Evolutionary conservation across 2,329 filamentous ascomycete species (phyloP).

Genomic region (Thielaviopsis punctulata): DNA sequence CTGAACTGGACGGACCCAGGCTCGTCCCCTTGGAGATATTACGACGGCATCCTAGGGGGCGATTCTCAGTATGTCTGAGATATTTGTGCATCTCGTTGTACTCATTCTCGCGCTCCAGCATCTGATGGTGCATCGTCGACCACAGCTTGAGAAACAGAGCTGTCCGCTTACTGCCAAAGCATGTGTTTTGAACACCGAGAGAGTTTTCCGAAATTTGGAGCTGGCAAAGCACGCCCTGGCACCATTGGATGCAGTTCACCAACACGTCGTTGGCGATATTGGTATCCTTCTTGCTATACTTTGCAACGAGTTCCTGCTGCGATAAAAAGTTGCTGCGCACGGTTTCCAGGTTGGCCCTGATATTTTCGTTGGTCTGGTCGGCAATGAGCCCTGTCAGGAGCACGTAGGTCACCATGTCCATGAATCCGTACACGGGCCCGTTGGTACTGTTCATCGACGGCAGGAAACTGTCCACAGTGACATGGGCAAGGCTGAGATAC

Average conservation of each 20-base stretch:
- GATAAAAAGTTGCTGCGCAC: background rate
- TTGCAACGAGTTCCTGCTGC: background rate
- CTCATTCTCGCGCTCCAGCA: background rate
- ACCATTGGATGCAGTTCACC: background rate
- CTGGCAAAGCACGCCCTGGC: no score
- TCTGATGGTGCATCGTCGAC: background rate
- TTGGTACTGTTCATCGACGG: background rate
- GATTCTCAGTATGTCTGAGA: no score
- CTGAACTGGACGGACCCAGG: no score
- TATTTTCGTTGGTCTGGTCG: background rate
- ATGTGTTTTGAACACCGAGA: background rate
- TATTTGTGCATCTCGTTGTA: background rate
- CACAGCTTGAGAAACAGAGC: background rate
- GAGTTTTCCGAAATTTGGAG: no score
- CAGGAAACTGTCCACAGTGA: background rate
- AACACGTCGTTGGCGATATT: background rate
- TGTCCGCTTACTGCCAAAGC: background rate
- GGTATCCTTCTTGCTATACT: background rate
- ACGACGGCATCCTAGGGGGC: no score
- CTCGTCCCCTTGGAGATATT: no score
- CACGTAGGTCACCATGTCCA: slow-evolving; percentile 1
- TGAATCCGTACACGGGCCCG: background rate
- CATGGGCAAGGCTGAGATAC: background rate
- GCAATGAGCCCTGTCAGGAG: background rate
- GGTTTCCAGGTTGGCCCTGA: no score